Evolutionary conservation across 352 stramenopile species (phyloP).

Genomic region (Thraustochytrium sp.): DNA sequence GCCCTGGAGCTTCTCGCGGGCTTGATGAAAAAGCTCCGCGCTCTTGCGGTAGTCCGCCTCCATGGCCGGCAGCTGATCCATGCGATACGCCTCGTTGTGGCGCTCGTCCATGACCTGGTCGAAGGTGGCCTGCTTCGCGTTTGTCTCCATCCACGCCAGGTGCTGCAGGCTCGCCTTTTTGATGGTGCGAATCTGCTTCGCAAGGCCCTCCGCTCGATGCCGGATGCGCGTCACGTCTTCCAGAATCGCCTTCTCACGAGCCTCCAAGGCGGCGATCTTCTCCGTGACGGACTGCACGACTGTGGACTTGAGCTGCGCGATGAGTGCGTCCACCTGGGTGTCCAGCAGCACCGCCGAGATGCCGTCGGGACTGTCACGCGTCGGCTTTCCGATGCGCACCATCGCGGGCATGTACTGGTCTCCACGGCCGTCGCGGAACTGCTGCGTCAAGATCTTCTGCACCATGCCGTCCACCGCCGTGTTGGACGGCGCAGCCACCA

Average conservation of each 20-base stretch:
- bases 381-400: constrained; percentile 11
- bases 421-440: constrained; percentile 20
- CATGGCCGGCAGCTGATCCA: neutral
- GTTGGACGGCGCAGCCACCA: constrained; percentile 41
- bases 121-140: neutral
- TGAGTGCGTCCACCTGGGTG: neutral
- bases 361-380: neutral
- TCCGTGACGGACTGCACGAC: neutral
- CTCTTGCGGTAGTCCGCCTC: neutral
- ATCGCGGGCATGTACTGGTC: constrained; percentile 33
- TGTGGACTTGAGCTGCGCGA: neutral
- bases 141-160: constrained; percentile 1
- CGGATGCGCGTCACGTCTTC: neutral
- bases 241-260: neutral
- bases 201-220: neutral
- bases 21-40: neutral
- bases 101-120: neutral
- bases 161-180: neutral
- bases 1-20: neutral
- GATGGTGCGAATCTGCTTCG: neutral
- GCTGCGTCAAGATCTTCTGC: neutral
- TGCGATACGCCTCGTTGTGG: constrained; percentile 1
- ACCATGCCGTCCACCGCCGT: constrained; percentile 40
- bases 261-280: neutral
- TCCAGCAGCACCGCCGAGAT: neutral